Conservation (phyloP, 179 eudicot genomes). For the Carnegiea gigantea region DNA sequence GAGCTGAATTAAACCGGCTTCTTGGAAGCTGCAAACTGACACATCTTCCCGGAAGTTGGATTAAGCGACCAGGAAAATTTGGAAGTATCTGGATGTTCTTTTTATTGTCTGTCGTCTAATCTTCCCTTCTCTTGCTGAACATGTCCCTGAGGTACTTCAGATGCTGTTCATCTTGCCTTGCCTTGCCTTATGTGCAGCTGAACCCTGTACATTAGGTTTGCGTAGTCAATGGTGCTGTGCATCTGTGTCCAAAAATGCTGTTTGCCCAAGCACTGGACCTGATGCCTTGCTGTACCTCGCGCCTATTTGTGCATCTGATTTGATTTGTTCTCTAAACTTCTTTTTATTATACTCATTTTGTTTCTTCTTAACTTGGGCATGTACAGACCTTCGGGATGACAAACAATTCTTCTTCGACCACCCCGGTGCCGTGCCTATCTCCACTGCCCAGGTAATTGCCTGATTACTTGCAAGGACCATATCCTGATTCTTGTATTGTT, state of each 20-base stretch:
- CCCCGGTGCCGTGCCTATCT: conserved; percentile 50
- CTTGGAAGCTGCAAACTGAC: too few species aligned
- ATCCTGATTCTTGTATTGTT: neutral
- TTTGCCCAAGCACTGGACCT: neutral
- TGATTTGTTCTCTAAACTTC: neutral
- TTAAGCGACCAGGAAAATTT: too few species aligned
- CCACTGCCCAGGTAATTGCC: conserved; percentile 40
- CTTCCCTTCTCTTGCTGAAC: neutral
- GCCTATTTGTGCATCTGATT: neutral
- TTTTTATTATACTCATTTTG: neutral
- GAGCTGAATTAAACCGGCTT: too few species aligned
- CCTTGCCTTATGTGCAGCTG: neutral
- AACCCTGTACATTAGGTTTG: neutral
- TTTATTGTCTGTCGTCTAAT: neutral
- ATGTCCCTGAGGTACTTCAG: neutral
- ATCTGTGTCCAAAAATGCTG: neutral
- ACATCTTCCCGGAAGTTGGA: too few species aligned
- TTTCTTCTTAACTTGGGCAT: neutral
- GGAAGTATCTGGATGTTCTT: neutral
- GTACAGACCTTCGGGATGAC: conserved; percentile 51
- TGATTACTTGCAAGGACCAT: neutral
- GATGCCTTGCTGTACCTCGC: neutral
- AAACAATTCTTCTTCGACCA: conserved; percentile 44
- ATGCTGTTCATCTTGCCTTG: neutral
- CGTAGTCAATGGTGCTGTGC: neutral